A percentile compares a stretch with the other conserved stretches of the same genome.
phyloP scores from a whole-genome alignment of 2,329 filamentous ascomycete genomes.

The Aspergillus hortae region DNA sequence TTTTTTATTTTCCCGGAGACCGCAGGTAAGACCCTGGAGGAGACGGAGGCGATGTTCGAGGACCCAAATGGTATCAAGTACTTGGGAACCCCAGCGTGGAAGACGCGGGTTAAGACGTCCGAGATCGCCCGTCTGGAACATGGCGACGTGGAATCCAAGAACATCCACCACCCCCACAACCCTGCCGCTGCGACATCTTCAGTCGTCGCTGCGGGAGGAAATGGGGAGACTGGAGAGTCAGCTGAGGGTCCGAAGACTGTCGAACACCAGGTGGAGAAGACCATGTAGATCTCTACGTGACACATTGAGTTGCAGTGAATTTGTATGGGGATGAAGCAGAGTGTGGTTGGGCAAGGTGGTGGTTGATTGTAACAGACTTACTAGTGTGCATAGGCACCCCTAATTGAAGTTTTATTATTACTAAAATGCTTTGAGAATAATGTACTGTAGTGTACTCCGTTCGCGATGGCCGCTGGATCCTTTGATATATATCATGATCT shows the following conservation, averaged over 20 bases:
- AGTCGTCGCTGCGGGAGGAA: neutral
- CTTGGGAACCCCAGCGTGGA: slow-evolving; percentile 37
- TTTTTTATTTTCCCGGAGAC: slow-evolving; percentile 65
- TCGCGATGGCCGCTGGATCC: too few species aligned
- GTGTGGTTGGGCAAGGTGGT: too few species aligned
- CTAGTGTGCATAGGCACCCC: too few species aligned
- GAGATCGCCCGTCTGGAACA: slow-evolving; percentile 14
- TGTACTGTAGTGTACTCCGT: too few species aligned
- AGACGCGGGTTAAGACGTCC: slow-evolving; percentile 27
- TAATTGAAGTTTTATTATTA: too few species aligned
- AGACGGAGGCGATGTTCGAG: slow-evolving; percentile 69
- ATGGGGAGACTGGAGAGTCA: neutral
- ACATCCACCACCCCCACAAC: neutral
- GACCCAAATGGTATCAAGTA: slow-evolving; percentile 27
- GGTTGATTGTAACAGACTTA: too few species aligned
- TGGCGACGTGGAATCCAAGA: slow-evolving; percentile 17
- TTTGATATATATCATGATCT: too few species aligned
- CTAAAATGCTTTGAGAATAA: too few species aligned
- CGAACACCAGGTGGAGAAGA: neutral
- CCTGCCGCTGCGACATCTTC: neutral
- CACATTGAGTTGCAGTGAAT: neutral
- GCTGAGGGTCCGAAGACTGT: neutral
- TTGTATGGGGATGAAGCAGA: neutral
- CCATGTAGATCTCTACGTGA: neutral
- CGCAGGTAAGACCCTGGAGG: slow-evolving; percentile 69